Evolutionary conservation across 768 basidiomycete species (phyloP).

Genomic region (Sarcodon aspratus): DNA sequence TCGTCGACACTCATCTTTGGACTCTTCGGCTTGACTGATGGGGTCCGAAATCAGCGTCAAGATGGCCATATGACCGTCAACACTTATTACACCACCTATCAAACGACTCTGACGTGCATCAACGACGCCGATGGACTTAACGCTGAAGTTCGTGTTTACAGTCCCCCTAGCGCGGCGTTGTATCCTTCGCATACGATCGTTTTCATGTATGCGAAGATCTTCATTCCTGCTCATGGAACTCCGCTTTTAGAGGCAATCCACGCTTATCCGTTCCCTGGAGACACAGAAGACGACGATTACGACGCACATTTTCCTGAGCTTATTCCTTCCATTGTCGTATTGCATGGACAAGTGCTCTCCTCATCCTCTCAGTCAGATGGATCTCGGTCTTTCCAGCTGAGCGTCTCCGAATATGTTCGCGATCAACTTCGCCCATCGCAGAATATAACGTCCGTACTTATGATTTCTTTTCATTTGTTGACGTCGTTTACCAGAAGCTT

Average conservation of each 20-base stretch:
- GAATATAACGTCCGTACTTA: too few species aligned
- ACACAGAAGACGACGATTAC: neutral
- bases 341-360: neutral
- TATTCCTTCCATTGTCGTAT: neutral
- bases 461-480: too few species aligned
- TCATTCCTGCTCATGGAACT: neutral
- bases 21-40: neutral
- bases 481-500: too few species aligned
- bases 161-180: neutral
- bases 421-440: neutral
- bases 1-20: neutral
- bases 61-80: neutral
- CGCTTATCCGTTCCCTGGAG: neutral
- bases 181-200: neutral
- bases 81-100: neutral
- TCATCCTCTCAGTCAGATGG: neutral
- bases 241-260: neutral
- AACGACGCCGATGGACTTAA: neutral
- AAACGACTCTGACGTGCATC: neutral
- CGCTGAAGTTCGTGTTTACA: neutral
- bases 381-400: neutral
- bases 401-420: neutral
- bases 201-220: neutral
- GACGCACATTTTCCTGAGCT: neutral
- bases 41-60: neutral